These are phyloP conservation scores for Wakefieldia striispora DNA, from an alignment of 768 basidiomycete species.

Conservation along the genomic window DNA sequence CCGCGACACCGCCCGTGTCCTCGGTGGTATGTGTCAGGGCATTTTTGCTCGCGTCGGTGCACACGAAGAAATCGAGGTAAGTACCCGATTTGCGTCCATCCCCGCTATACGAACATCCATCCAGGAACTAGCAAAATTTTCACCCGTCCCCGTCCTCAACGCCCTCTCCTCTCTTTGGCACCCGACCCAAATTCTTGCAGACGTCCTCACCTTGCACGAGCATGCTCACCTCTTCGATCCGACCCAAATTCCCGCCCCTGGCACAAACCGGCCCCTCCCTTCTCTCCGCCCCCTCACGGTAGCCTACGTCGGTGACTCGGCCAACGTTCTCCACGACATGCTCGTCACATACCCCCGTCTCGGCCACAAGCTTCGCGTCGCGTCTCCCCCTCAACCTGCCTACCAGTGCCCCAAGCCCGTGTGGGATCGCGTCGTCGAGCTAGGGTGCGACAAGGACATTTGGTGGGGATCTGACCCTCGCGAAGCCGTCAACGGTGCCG, in stretches of 20 bases:
- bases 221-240: constrained; percentile 54
- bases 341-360: constrained; percentile 91
- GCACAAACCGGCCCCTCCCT: constrained; percentile 37
- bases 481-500: constrained; percentile 86
- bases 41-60: constrained; percentile 95
- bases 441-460: constrained; percentile 70
- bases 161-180: constrained; percentile 96
- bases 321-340: constrained; percentile 97
- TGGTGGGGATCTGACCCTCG: constrained; percentile 75
- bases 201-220: constrained; percentile 88
- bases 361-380: constrained; percentile 83
- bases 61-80: constrained; percentile 89
- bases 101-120: not conserved
- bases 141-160: constrained; percentile 92
- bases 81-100: constrained; percentile 20
- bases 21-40: constrained; percentile 94
- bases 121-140: constrained; percentile 87
- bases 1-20: constrained; percentile 82
- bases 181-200: constrained; percentile 93
- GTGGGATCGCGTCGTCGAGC: constrained; percentile 76
- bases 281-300: constrained; percentile 78
- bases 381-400: constrained; percentile 58
- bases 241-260: constrained; percentile 9
- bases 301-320: constrained; percentile 91
- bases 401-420: constrained; percentile 74